Base-by-base conservation (phyloP, 2,329 filamentous ascomycete species). In the Sarocladiaceae sp. region DNA sequence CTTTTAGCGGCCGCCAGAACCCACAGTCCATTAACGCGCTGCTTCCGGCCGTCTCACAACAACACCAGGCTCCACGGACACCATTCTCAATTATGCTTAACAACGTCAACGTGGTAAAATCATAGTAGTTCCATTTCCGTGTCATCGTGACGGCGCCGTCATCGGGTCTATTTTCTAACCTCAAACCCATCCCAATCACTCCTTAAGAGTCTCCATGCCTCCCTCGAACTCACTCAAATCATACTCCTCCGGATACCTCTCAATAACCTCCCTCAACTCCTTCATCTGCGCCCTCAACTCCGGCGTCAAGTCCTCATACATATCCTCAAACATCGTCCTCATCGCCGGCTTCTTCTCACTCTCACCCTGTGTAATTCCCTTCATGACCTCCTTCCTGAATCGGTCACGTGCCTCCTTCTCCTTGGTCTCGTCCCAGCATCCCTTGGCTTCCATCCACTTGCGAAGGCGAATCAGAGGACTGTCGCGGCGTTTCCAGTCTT, bases 181-280 rank as follows among this genome's bases (percentile, higher is more conserved):
- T 7, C 20, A 22, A 40, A 20, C 37, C 12, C 37, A 3, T 37
- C 40, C 23, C 11, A 6, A 25, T 56, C 61, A 67, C 47, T 56
- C 55, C 58, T 76, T 73, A 65, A 92, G 63, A 15, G 83, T 85
- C 39, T 82, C 78, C 54, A 84, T 76, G 0, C 90, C 91, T 3
- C 82, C 88, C 57, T 96, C 88, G 68, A 82, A 90, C 58, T 85
- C 82, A 15, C 76, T 77, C 46, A 94, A 65, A 68, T 97, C 91
- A 69, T 99, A 99, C 74, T 99, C 94, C 31, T 88, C 84, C 0
- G 93, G 92, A 71, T 97, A 99, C 60, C 79, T 84, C 59, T 93
- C 83, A 49, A 99, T 65, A 50, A 96, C 79, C n/a, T 82, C 78
- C 64, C 76, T 88, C 62, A 97, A 73, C 71, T 92, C 80, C 26